A percentile compares a stretch with the other conserved stretches of the same genome.
phyloP scores from a whole-genome alignment of 2,329 filamentous ascomycete genomes.

The Orbilia blumenaviensis region DNA sequence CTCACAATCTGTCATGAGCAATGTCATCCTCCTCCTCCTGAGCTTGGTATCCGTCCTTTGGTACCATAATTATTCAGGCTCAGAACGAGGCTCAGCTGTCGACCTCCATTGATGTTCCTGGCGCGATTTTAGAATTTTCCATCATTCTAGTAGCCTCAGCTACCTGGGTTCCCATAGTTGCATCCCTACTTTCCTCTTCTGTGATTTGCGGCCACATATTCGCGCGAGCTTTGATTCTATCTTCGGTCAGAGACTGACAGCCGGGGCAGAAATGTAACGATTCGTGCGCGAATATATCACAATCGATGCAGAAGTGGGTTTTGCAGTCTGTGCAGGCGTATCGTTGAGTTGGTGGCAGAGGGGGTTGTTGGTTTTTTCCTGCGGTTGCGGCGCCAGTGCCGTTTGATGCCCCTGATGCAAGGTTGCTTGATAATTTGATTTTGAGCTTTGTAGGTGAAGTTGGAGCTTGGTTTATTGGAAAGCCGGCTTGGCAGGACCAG shows the following conservation, averaged over 20 bases:
- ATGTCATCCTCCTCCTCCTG: neutral
- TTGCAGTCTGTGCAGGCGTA: conserved; percentile 90
- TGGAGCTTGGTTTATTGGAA: conserved; percentile 65
- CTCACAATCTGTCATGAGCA: neutral
- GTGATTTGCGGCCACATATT: neutral
- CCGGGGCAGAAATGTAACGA: conserved; percentile 95
- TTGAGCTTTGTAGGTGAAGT: conserved; percentile 54
- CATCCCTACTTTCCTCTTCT: neutral
- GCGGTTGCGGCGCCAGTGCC: conserved; percentile 57
- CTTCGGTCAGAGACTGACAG: conserved; percentile 67
- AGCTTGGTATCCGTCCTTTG: neutral
- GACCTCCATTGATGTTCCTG: conserved; percentile 55
- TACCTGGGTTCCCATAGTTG: conserved; percentile 32
- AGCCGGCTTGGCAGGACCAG: conserved; percentile 78
- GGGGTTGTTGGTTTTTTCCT: conserved; percentile 36
- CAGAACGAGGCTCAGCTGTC: conserved; percentile 27
- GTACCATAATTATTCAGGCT: neutral
- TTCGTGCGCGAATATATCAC: conserved; percentile 94
- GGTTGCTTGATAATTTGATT: neutral
- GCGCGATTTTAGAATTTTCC: conserved; percentile 36
- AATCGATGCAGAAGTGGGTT: conserved; percentile 97
- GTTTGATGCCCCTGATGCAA: neutral
- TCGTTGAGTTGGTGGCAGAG: conserved; percentile 63
- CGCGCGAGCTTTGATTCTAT: conserved; percentile 1
- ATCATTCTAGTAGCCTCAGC: conserved; percentile 51